Evolutionary conservation across 306 rosid species (phyloP).

Genomic region (Argentina anserina): DNA sequence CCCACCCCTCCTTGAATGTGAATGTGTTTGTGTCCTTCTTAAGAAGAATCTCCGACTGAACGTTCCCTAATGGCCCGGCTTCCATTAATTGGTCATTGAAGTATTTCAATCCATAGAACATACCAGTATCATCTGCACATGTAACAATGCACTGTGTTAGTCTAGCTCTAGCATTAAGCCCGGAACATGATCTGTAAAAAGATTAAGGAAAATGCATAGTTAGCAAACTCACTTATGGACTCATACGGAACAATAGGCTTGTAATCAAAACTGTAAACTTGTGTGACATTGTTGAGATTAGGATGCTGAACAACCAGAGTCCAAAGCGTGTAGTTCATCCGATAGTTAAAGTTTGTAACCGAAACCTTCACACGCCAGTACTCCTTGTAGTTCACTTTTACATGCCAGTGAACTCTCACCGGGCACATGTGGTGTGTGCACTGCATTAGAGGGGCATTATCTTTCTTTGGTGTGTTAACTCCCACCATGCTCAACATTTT

Average conservation of each 20-base stretch:
- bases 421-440: conserved; percentile 99
- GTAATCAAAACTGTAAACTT: conserved; percentile 91
- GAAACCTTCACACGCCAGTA: conserved; percentile 88
- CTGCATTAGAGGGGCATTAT: conserved; percentile 57
- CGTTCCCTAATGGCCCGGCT: conserved; percentile 77
- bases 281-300: conserved; percentile 83
- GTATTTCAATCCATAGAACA: conserved; percentile 83
- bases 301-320: conserved; percentile 86
- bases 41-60: conserved; percentile 83
- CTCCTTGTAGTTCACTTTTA: conserved; percentile 73
- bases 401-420: conserved; percentile 87
- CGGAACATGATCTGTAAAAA: too few relatives aligned
- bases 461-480: conserved; percentile 65
- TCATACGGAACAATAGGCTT: conserved; percentile 71
- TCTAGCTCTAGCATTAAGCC: neutral
- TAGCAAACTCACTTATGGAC: conserved; percentile 72
- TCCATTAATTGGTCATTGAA: conserved; percentile 74
- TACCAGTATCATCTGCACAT: conserved; percentile 82
- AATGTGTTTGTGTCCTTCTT: conserved; percentile 66
- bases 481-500: conserved; percentile 66
- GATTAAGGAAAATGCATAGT: neutral
- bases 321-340: conserved; percentile 80
- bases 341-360: conserved; percentile 75
- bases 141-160: neutral
- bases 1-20: conserved; percentile 94